Evolutionary conservation across 2,329 filamentous ascomycete genomes (phyloP).

Genomic region (Tolypocladium capitatum): DNA sequence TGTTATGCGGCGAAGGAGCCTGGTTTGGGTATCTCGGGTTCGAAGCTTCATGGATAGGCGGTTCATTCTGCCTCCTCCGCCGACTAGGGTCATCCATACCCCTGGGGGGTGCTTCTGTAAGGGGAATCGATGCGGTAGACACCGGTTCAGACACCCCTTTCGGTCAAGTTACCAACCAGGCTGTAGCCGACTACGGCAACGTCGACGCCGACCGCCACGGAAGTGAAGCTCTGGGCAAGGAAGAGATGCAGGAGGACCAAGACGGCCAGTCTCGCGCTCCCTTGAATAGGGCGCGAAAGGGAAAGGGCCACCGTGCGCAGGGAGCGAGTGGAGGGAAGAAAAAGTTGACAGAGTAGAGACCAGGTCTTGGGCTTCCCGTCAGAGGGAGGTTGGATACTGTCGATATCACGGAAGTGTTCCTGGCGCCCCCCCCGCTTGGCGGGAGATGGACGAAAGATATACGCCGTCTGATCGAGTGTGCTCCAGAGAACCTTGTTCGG

Average conservation of each 20-base stretch:
- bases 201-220: not conserved
- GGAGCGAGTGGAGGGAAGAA: not conserved
- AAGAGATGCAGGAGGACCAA: not conserved
- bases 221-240: not conserved
- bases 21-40: conserved; percentile 39
- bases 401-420: not conserved
- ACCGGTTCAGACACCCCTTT: not conserved
- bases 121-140: not conserved
- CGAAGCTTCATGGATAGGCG: conserved; percentile 48
- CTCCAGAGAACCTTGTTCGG: not conserved
- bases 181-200: not conserved
- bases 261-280: not conserved
- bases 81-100: conserved; percentile 71
- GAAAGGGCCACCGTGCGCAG: not conserved
- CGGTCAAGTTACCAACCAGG: not conserved
- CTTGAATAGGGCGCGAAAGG: not conserved
- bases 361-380: not conserved
- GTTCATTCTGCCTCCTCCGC: conserved; percentile 62
- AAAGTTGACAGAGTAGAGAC: not conserved
- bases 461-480: not conserved
- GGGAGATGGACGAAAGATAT: not conserved
- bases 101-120: conserved; percentile 29
- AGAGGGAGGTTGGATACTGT: not conserved
- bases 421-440: not conserved
- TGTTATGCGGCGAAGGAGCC: conserved; percentile 33